These are phyloP conservation scores for Macrophomina pseudophaseolina DNA, from an alignment of 2,329 filamentous ascomycete genomes.

Conservation along the genomic window DNA sequence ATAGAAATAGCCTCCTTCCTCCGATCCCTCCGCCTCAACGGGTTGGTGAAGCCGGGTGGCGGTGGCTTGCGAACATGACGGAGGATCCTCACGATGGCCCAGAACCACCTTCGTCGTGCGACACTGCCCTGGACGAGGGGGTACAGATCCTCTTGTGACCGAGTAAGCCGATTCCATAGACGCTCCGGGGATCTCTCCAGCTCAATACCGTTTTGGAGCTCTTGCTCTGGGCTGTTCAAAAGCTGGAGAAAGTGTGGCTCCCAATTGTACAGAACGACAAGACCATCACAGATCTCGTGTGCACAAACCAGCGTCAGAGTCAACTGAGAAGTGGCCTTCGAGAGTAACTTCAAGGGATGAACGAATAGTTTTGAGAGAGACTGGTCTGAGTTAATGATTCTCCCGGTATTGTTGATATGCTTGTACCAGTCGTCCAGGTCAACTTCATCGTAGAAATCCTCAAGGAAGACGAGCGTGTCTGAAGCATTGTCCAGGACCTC, in stretches of 20 bases:
- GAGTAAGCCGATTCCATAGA: slow-evolving; percentile 43
- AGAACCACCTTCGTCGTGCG: slow-evolving; percentile 54
- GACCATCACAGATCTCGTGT: slow-evolving; percentile 53
- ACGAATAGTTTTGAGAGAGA: slow-evolving; percentile 49
- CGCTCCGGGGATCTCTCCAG: slow-evolving; percentile 23
- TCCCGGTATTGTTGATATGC: slow-evolving; percentile 48
- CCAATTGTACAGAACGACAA: slow-evolving; percentile 44
- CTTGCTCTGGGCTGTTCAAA: slow-evolving; percentile 38
- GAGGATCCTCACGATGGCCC: slow-evolving; percentile 52
- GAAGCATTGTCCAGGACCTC: slow-evolving; percentile 40
- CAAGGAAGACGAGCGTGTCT: slow-evolving; percentile 44
- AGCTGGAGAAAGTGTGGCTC: slow-evolving; percentile 47
- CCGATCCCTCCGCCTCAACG: slow-evolving; percentile 39
- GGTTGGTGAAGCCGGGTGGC: slow-evolving; percentile 50
- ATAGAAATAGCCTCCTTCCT: slow-evolving; percentile 32
- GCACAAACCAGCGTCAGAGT: slow-evolving; percentile 48
- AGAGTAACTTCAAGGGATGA: slow-evolving; percentile 36
- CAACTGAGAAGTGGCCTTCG: slow-evolving; percentile 38
- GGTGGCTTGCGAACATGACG: slow-evolving; percentile 48
- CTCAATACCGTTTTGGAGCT: slow-evolving; percentile 33
- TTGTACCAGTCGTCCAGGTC: slow-evolving; percentile 46
- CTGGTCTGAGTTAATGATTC: slow-evolving; percentile 45
- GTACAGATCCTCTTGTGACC: slow-evolving; percentile 55
- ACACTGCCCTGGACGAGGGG: slow-evolving; percentile 44
- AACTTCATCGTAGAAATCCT: slow-evolving; percentile 43